Percentiles rank a stretch among this genome's conserved stretches.
Evolutionary conservation across 495 filamentous ascomycete species (phyloP).

Genomic region (Pseudoneurospora amorphoporcata): DNA sequence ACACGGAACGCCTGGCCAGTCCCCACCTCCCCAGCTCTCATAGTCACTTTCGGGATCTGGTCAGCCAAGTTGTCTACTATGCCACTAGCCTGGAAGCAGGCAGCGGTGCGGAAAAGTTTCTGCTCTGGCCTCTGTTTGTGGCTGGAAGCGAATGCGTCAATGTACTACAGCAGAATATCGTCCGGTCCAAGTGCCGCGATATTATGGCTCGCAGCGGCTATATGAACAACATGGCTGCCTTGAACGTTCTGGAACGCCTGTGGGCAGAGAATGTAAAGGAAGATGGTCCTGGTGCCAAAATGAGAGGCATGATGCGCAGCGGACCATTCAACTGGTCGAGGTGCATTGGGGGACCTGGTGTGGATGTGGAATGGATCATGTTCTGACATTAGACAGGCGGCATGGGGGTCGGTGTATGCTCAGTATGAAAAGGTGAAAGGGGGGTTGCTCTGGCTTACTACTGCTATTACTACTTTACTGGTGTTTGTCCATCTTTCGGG

Average conservation of each 20-base stretch:
- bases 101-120: slow-evolving; percentile 64
- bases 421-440: not conserved
- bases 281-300: slow-evolving; percentile 20
- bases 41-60: slow-evolving; percentile 73
- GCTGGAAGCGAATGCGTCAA: slow-evolving; percentile 84
- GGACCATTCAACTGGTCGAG: slow-evolving; percentile 64
- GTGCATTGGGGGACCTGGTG: slow-evolving; percentile 55
- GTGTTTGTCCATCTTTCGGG: not conserved
- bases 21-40: slow-evolving; percentile 64
- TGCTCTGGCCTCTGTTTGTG: slow-evolving; percentile 92
- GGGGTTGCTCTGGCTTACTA: not conserved
- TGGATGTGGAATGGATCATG: slow-evolving; percentile 81
- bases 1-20: slow-evolving; percentile 78
- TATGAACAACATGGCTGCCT: slow-evolving; percentile 78
- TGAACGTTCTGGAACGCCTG: slow-evolving; percentile 76
- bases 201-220: slow-evolving; percentile 84
- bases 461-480: not conserved
- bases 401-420: not conserved
- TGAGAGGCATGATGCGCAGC: slow-evolving; percentile 19
- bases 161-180: slow-evolving; percentile 63
- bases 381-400: slow-evolving; percentile 37
- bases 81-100: slow-evolving; percentile 62
- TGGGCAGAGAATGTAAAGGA: slow-evolving; percentile 52
- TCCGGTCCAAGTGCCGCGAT: slow-evolving; percentile 70
- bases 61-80: slow-evolving; percentile 70